These are phyloP conservation scores for Pueraria montana DNA, from an alignment of 306 rosid species.

Conservation along the genomic window DNA sequence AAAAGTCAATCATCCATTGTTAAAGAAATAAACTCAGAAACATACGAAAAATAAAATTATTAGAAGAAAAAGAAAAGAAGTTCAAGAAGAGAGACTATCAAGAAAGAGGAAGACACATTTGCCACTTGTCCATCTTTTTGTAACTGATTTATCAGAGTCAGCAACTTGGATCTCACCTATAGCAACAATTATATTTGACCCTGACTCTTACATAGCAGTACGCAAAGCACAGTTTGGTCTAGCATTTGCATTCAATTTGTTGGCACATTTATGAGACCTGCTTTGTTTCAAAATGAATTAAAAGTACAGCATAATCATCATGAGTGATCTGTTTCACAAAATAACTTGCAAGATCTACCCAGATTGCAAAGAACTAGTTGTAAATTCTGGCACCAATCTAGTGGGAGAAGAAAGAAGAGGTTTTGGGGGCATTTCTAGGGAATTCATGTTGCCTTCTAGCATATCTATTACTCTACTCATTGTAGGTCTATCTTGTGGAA, in stretches of 20 bases:
- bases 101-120: too few relatives aligned
- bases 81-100: too few relatives aligned
- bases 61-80: too few relatives aligned
- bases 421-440: too few relatives aligned
- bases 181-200: neutral
- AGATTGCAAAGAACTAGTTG: too few relatives aligned
- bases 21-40: too few relatives aligned
- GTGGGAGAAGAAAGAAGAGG: too few relatives aligned
- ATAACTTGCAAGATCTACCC: neutral
- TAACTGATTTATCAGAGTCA: neutral
- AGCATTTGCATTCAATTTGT: neutral
- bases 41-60: too few relatives aligned
- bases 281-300: neutral
- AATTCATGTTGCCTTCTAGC: neutral
- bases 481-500: conserved; percentile 51
- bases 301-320: neutral
- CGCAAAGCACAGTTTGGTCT: neutral
- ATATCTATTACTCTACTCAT: conserved; percentile 58
- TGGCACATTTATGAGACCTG: neutral
- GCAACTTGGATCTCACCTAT: neutral
- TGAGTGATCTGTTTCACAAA: neutral
- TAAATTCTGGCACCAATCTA: neutral
- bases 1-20: too few relatives aligned
- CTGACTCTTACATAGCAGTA: neutral
- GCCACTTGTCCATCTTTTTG: neutral